Evolutionary conservation across 2,329 filamentous ascomycete species (phyloP), one percentile per base, ranked within the genome.

Genomic region (Elsinoe fawcettii): DNA sequence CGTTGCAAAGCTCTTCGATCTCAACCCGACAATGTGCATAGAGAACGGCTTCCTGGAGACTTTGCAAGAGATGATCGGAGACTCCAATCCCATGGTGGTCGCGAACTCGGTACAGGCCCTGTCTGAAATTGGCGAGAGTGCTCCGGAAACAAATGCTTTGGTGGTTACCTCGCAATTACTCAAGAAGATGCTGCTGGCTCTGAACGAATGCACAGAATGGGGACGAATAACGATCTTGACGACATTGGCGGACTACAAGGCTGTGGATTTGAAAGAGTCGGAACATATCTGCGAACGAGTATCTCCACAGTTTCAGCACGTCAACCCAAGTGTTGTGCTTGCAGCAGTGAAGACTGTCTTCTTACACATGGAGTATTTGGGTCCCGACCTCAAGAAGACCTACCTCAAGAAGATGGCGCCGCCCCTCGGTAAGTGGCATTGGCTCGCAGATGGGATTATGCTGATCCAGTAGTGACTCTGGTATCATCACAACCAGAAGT

Each of bases 371-470:
- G 88, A 84, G 71, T 77, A 86, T 59, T 80, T 96, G 66, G 88
- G 84, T 64, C 78, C 83, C 1, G 90, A 96, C 59, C 75, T 90
- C 44, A 85, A 87, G 61, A 84, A 86, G 66, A 89, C 88, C 61
- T 97, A 97, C 70, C 78, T 95, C 53, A 96, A 95, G 78, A 99
- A 99, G 77, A 99, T 99, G 93, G 92, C 93, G 1, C 93, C 93
- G 61, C 93, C 93, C 7, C 75, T 97, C 63, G 88, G 88, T 92
- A 77, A 63, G 80, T 69, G 27, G 23, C 34, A 53, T 16, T 34
- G 12, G 47, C 30, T 60, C n/a, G 11, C 14, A 36, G 16, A 54
- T 36, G 71, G 51, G 66, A 27, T 64, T 61, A n/a, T 59, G 55
- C 36, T 63, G 36, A 54, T 37, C 54, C 58, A 51, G 16, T 61